phyloP scores from a whole-genome alignment of 805 yeast species.

The Candida dendrica region DNA sequence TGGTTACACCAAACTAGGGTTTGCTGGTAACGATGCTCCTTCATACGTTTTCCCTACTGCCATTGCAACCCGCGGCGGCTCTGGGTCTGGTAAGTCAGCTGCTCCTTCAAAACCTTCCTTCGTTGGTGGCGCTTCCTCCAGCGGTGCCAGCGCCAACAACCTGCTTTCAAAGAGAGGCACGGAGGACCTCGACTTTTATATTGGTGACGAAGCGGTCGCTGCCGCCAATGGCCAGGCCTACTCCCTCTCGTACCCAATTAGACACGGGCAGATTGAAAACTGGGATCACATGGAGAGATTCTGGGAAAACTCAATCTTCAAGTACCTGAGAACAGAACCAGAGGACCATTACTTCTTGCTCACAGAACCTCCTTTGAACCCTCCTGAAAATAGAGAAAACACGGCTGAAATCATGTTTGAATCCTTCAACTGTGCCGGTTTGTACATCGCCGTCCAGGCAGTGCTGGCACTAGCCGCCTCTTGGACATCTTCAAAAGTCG shows the following conservation, averaged over 20 bases:
- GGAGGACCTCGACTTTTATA: conserved; percentile 88
- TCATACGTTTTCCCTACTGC: conserved; percentile 97
- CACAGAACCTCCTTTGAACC: conserved; percentile 97
- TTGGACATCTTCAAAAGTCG: conserved; percentile 95
- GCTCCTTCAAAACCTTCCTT: conserved; percentile 42
- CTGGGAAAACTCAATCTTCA: conserved; percentile 96
- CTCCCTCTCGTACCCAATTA: conserved; percentile 83
- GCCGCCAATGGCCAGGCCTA: conserved; percentile 92
- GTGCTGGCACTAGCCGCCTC: conserved; percentile 97
- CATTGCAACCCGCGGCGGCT: conserved; percentile 58
- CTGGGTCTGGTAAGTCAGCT: conserved; percentile 36
- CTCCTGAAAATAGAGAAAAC: conserved; percentile 99
- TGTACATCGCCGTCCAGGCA: conserved; percentile 98
- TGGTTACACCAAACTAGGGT: conserved; percentile 93
- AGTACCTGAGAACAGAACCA: conserved; percentile 95
- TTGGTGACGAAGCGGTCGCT: conserved; percentile 90
- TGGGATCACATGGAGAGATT: conserved; percentile 99
- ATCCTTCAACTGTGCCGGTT: conserved; percentile 96
- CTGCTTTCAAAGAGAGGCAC: conserved; percentile 75
- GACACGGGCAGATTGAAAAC: conserved; percentile 96
- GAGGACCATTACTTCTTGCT: conserved; percentile 94
- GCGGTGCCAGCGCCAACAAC: conserved; percentile 26
- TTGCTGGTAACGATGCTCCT: conserved; percentile 98
- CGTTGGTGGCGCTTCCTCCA: conserved; percentile 18
- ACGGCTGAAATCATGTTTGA: conserved; percentile 99